Conservation (phyloP, 2,329 filamentous ascomycete species). For the Pseudohalonectria lignicola region DNA sequence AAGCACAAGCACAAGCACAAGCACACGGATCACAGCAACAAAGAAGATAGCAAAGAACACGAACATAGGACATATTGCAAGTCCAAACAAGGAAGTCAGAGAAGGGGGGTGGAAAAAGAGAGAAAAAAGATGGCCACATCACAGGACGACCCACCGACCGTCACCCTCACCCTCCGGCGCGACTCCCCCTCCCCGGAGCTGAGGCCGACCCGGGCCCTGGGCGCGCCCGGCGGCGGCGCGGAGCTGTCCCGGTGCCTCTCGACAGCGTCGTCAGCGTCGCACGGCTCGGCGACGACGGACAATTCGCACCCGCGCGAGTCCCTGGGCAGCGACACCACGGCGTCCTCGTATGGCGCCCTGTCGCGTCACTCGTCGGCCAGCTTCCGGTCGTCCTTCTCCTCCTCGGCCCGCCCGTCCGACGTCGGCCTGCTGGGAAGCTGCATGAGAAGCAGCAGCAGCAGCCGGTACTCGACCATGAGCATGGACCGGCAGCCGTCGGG, state of each 20-base stretch:
- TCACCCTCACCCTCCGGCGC: constrained; percentile 28
- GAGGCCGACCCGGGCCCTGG: constrained; percentile 49
- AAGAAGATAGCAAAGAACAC: no score
- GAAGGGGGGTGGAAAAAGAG: constrained; percentile 6
- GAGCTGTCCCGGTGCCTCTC: constrained; percentile 55
- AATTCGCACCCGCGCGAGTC: constrained; percentile 37
- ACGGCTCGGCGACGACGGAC: constrained; percentile 38
- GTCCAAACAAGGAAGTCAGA: no score
- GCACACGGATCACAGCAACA: no score
- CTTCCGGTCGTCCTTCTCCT: constrained; percentile 30
- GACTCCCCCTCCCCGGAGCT: constrained; percentile 56
- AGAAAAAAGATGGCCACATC: constrained; percentile 21
- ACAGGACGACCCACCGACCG: constrained; percentile 18
- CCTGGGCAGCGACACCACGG: constrained; percentile 27
- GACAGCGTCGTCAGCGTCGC: constrained; percentile 46
- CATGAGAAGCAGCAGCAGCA: constrained; percentile 10
- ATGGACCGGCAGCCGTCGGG: constrained; percentile 10
- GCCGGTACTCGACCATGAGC: constrained; percentile 5
- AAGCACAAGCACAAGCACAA: no score
- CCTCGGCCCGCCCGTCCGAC: constrained; percentile 32
- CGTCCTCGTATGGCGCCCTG: constrained; percentile 23
- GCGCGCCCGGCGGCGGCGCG: constrained; percentile 33
- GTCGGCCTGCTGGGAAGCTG: constrained; percentile 25
- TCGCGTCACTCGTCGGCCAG: constrained; percentile 56
- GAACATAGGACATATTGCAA: no score